A percentile compares a stretch with the other conserved stretches of the same genome.
phyloP scores from a whole-genome alignment of 2,329 filamentous ascomycete species.

The Aspergillus sp. region DNA sequence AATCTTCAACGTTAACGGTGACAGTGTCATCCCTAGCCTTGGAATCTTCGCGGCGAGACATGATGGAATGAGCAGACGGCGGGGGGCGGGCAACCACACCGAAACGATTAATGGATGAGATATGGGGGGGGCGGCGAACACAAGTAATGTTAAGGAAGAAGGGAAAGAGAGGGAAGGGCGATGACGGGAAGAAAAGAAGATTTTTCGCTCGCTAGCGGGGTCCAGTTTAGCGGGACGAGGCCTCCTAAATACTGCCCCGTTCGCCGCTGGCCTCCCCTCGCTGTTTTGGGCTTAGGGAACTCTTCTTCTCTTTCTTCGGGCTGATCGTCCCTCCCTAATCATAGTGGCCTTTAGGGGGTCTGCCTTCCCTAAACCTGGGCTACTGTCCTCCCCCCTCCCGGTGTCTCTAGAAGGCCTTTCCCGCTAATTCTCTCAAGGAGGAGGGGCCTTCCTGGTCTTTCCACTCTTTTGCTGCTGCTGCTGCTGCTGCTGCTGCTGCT shows the following conservation, averaged over 20 bases:
- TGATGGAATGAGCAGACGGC: constrained; percentile 51
- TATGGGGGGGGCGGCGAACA: constrained; percentile 35
- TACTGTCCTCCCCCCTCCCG: neutral
- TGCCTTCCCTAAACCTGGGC: neutral
- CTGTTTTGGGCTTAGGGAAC: constrained; percentile 24
- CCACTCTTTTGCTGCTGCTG: no score
- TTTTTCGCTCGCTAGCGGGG: constrained; percentile 27
- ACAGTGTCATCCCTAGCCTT: constrained; percentile 38
- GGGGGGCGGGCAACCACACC: neutral
- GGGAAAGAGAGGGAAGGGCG: constrained; percentile 17
- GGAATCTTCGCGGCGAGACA: constrained; percentile 41
- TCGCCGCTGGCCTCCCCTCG: constrained; percentile 6
- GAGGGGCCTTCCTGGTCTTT: no score
- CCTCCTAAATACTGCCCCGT: constrained; percentile 23
- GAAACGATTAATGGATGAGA: constrained; percentile 39
- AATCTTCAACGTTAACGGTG: constrained; percentile 66
- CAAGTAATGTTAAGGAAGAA: constrained; percentile 8
- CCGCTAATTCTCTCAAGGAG: no score
- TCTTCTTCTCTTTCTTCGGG: neutral
- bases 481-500: no score
- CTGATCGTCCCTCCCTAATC: neutral
- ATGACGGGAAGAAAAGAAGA: constrained; percentile 17
- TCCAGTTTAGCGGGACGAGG: constrained; percentile 16
- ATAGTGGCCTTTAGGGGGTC: neutral
- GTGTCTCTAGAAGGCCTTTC: no score